A percentile compares a stretch with the other conserved stretches of the same genome.
Evolutionary conservation across 1,139 yeast species (phyloP).

Genomic region (Suhomyces panamericanus): DNA sequence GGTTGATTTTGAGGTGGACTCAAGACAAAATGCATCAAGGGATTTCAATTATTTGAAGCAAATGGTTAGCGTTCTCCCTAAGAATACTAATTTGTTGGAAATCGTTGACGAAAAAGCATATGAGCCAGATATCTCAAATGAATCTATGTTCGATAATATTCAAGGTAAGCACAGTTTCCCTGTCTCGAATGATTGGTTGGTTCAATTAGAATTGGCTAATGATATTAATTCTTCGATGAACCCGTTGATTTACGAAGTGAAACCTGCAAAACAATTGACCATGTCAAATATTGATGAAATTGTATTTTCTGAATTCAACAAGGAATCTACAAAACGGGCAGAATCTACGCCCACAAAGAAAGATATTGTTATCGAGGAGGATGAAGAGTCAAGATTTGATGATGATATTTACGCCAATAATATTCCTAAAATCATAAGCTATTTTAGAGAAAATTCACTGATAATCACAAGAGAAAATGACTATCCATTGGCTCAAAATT

Average conservation of each 20-base stretch:
- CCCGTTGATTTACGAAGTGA: conserved; percentile 25
- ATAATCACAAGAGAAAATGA: conserved; percentile 25
- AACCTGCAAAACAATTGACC: conserved; percentile 22
- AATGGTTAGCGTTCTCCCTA: conserved; percentile 33
- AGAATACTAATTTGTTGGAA: conserved; percentile 35
- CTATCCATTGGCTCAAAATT: conserved; percentile 27
- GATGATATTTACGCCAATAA: conserved; percentile 22
- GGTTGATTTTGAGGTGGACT: conserved; percentile 13
- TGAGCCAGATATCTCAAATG: conserved; percentile 57
- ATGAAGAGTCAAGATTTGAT: conserved; percentile 16
- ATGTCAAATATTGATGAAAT: conserved; percentile 47
- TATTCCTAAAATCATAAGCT: conserved; percentile 22
- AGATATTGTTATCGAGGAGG: conserved; percentile 14
- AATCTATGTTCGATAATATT: conserved; percentile 32
- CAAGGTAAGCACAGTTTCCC: conserved; percentile 42
- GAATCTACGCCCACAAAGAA: neutral
- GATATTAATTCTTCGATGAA: conserved; percentile 52
- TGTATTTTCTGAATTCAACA: conserved; percentile 54
- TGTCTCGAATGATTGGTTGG: conserved; percentile 60
- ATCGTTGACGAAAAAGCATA: conserved; percentile 63
- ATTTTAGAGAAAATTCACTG: conserved; percentile 23
- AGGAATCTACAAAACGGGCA: conserved; percentile 18
- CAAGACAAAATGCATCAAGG: conserved; percentile 12
- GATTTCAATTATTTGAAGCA: conserved; percentile 40
- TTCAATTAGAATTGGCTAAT: conserved; percentile 59